A percentile compares a stretch with the other conserved stretches of the same genome.
phyloP scores from a whole-genome alignment of 177 flowering plant species.

The Vitis hybrid region DNA sequence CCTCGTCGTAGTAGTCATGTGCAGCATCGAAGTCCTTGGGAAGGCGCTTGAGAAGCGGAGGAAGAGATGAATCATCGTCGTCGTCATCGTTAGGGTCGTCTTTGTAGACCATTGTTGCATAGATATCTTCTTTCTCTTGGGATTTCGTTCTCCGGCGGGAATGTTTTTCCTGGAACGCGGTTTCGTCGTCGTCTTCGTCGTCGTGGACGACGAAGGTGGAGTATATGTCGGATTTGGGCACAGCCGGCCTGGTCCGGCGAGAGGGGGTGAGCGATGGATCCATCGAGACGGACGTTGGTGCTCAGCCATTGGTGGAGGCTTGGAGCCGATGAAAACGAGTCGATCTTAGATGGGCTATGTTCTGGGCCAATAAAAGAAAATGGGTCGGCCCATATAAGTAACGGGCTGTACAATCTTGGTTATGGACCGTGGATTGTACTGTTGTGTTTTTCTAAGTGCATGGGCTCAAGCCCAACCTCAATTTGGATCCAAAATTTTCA shows the following conservation, averaged over 20 bases:
- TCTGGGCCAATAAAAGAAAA: no score
- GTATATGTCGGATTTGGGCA: slow-evolving; percentile 47
- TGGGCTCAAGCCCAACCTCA: no score
- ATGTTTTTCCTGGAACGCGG: slow-evolving; percentile 14
- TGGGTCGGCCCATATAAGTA: no score
- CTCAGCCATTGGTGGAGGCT: no score
- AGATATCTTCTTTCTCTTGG: slow-evolving; percentile 35
- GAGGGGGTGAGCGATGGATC: slow-evolving; percentile 25
- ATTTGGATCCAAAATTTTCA: no score
- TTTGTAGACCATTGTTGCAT: slow-evolving; percentile 69
- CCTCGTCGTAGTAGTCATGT: slow-evolving; percentile 42
- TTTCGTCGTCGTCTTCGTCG: slow-evolving; percentile 28
- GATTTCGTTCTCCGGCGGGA: neutral
- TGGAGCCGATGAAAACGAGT: no score
- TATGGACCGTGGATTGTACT: no score
- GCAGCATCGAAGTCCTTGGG: slow-evolving; percentile 90
- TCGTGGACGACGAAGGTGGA: slow-evolving; percentile 73
- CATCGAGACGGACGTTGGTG: slow-evolving; percentile 20
- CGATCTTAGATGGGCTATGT: no score
- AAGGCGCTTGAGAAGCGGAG: slow-evolving; percentile 88
- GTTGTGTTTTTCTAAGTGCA: no score
- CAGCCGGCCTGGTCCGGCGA: slow-evolving; percentile 31
- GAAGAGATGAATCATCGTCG: slow-evolving; percentile 74
- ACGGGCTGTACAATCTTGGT: no score
- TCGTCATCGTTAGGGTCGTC: slow-evolving; percentile 38